Evolutionary conservation across 164 flowering plant genomes (phyloP).

Genomic region (Vitis amurensis): DNA sequence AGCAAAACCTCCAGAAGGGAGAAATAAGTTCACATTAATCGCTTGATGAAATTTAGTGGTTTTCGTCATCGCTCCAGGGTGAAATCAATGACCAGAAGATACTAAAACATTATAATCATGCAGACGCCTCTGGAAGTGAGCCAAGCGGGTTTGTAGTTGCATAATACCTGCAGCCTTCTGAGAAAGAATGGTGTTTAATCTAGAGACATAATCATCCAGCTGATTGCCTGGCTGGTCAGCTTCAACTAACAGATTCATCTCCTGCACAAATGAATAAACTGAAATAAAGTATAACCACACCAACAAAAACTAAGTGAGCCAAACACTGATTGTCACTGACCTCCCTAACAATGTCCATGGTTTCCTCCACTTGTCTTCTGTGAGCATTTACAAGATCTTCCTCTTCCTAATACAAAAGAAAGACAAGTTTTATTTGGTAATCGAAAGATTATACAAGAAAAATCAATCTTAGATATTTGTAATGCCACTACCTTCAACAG

Average conservation of each 20-base stretch:
- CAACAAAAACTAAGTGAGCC: neutral
- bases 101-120: conserved; percentile 63
- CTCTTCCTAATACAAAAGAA: conserved; percentile 55
- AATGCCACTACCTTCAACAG: conserved; percentile 55
- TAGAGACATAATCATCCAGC: conserved; percentile 61
- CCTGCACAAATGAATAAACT: conserved; percentile 36
- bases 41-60: neutral
- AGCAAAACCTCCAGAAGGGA: no score
- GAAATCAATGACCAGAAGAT: conserved; percentile 30
- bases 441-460: conserved; percentile 4
- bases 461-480: neutral
- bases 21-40: neutral
- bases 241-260: conserved; percentile 69
- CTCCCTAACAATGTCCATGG: conserved; percentile 74
- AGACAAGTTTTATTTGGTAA: neutral
- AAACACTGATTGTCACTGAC: conserved; percentile 27
- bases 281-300: neutral
- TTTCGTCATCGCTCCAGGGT: neutral
- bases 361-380: conserved; percentile 69
- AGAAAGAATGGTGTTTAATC: conserved; percentile 60
- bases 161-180: conserved; percentile 75
- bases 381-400: conserved; percentile 80
- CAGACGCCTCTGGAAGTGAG: conserved; percentile 62
- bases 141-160: conserved; percentile 62
- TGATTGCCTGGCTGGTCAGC: conserved; percentile 83